Percentiles rank a stretch among this genome's conserved stretches.
Conservation (phyloP, 768 basidiomycete genomes). For the Termitomyces titanicus region DNA sequence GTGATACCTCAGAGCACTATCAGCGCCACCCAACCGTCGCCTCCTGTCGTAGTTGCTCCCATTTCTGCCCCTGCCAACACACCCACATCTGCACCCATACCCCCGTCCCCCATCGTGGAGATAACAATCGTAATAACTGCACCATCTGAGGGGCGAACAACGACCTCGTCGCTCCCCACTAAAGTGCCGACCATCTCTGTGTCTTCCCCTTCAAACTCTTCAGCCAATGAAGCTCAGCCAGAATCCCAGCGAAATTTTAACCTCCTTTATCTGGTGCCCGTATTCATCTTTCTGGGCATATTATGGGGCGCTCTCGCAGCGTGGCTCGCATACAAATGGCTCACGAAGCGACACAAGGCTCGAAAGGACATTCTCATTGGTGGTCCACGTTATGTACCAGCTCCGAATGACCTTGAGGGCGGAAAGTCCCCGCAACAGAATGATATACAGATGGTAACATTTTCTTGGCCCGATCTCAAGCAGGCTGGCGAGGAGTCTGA, state of each 20-base stretch:
- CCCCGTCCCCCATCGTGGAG: not conserved
- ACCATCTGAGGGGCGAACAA: not conserved
- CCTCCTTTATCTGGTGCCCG: slow-evolving; percentile 25
- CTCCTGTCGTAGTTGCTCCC: not conserved
- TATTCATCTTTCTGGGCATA: slow-evolving; percentile 27
- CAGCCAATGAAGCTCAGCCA: slow-evolving; percentile 1
- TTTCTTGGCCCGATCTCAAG: slow-evolving; percentile 15
- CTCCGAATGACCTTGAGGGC: slow-evolving; percentile 15
- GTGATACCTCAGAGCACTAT: not conserved
- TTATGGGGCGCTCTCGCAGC: slow-evolving; percentile 25
- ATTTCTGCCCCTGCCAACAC: not conserved
- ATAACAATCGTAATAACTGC: not conserved
- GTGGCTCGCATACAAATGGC: slow-evolving; percentile 35
- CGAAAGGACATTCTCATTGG: slow-evolving; percentile 7
- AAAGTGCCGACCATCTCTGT: slow-evolving; percentile 9
- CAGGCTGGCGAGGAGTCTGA: not conserved
- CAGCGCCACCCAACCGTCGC: slow-evolving; percentile 1
- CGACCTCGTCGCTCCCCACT: slow-evolving; percentile 5
- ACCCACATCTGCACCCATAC: not conserved
- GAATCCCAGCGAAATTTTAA: slow-evolving; percentile 5
- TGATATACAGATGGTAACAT: slow-evolving; percentile 8
- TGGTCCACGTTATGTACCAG: slow-evolving; percentile 23
- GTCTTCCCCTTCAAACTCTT: not conserved
- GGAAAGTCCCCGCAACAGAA: slow-evolving; percentile 7
- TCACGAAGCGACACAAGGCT: slow-evolving; percentile 21